A percentile compares a stretch with the other conserved stretches of the same genome.
Conservation (phyloP, 129 eudicot genomes). For the Scalesia atractyloides region DNA sequence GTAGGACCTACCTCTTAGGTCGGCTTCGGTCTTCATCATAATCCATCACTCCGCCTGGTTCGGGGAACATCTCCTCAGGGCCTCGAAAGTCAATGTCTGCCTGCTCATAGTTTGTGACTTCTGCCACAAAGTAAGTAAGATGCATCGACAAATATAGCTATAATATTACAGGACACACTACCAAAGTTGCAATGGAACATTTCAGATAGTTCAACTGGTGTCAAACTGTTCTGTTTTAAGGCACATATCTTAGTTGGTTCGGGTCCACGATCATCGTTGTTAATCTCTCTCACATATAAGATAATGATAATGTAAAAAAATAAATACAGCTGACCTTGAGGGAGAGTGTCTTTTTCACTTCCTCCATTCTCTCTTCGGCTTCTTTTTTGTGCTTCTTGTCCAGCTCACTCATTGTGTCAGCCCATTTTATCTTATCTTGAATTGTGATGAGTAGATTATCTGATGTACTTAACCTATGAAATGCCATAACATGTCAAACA, state of each 20-base stretch:
- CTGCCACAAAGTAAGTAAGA: constrained; percentile 79
- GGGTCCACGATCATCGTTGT: background rate
- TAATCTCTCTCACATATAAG: background rate
- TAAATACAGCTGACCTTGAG: constrained; percentile 63
- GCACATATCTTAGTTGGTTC: background rate
- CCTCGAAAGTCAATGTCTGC: constrained; percentile 79
- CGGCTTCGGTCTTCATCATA: constrained; percentile 48
- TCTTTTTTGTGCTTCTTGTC: constrained; percentile 78
- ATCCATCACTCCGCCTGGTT: constrained; percentile 87
- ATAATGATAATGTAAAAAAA: constrained; percentile 1
- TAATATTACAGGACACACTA: background rate
- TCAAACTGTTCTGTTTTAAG: constrained; percentile 3
- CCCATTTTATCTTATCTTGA: constrained; percentile 96
- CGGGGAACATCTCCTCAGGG: constrained; percentile 80
- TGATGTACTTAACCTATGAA: constrained; percentile 69
- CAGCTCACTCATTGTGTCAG: constrained; percentile 74
- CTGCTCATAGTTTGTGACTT: constrained; percentile 87
- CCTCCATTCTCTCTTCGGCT: constrained; percentile 67
- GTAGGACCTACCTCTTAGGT: constrained; percentile 32
- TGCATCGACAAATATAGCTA: constrained; percentile 35
- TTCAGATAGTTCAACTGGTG: background rate
- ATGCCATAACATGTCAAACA: constrained; percentile 24
- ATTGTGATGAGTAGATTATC: constrained; percentile 71
- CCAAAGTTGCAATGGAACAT: constrained; percentile 17
- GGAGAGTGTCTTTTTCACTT: constrained; percentile 75